phyloP scores from a whole-genome alignment of 495 filamentous ascomycete species.

The Clavariopsis aquatica region DNA sequence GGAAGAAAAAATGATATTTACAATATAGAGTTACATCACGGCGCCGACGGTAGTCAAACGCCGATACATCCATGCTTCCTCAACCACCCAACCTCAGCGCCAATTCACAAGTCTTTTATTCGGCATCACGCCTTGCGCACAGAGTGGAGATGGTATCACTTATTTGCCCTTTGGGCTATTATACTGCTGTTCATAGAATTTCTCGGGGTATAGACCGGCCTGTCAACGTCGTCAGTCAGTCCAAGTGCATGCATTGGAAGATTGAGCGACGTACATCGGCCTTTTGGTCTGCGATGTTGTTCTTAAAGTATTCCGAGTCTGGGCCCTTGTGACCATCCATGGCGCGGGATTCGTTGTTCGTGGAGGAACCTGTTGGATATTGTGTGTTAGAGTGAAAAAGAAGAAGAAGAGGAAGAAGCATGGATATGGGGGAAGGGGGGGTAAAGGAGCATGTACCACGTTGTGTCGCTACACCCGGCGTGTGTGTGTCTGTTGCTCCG shows the following conservation, averaged over 20 bases:
- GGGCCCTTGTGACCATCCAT: neutral
- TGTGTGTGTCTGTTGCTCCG: slow-evolving; percentile 38
- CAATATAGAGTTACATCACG: neutral
- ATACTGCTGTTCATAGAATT: slow-evolving; percentile 28
- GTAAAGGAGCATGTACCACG: slow-evolving; percentile 23
- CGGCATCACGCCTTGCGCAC: no score
- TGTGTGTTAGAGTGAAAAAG: no score
- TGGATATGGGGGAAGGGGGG: neutral
- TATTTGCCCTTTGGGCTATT: slow-evolving; percentile 33
- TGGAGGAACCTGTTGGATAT: slow-evolving; percentile 5
- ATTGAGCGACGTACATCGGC: slow-evolving; percentile 2
- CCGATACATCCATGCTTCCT: no score
- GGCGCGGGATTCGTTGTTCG: neutral
- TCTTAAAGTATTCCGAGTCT: slow-evolving; percentile 14
- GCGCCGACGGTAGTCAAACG: neutral
- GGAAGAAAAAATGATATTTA: neutral
- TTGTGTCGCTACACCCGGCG: slow-evolving; percentile 36
- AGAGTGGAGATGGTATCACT: neutral
- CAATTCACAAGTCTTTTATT: no score
- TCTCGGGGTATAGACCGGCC: slow-evolving; percentile 10
- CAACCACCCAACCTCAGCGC: no score
- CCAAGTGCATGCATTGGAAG: neutral
- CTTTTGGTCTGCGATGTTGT: slow-evolving; percentile 15
- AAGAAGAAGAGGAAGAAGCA: no score
- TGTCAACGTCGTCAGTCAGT: neutral